A percentile compares a stretch with the other conserved stretches of the same genome.
Conservation (phyloP, 192 early-diverging fungal genomes). For the Mortierella antarctica region DNA sequence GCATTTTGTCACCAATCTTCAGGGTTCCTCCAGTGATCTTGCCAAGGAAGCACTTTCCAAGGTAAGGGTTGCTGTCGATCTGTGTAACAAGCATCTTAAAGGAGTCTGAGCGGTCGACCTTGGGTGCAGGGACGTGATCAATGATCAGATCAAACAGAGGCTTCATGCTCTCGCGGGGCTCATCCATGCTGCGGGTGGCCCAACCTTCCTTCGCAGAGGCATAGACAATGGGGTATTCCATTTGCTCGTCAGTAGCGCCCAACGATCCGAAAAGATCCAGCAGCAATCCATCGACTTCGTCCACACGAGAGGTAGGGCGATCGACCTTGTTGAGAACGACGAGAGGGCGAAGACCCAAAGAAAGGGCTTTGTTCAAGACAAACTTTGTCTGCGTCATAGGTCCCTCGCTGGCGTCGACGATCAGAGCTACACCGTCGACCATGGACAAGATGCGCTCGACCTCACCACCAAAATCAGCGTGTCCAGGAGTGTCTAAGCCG, state of each 20-base stretch:
- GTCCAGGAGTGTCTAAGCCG: slow-evolving; percentile 77
- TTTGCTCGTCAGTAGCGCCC: slow-evolving; percentile 83
- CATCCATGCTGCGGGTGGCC: slow-evolving; percentile 68
- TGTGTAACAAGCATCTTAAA: slow-evolving; percentile 91
- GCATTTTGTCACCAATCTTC: slow-evolving; percentile 79
- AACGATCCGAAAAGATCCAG: slow-evolving; percentile 85
- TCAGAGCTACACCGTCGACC: slow-evolving; percentile 88
- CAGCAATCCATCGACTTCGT: slow-evolving; percentile 83
- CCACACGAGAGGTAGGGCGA: slow-evolving; percentile 76
- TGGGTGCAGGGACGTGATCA: slow-evolving; percentile 73
- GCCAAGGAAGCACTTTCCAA: slow-evolving; percentile 86
- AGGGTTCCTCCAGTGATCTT: slow-evolving; percentile 77
- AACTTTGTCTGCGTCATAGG: slow-evolving; percentile 93
- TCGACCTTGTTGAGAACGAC: slow-evolving; percentile 91
- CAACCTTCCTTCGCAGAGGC: slow-evolving; percentile 89
- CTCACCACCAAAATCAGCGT: slow-evolving; percentile 77
- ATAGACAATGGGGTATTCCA: slow-evolving; percentile 80
- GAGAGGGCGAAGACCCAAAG: slow-evolving; percentile 74
- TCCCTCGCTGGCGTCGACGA: slow-evolving; percentile 89
- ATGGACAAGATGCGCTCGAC: slow-evolving; percentile 90
- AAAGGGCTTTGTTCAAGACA: slow-evolving; percentile 84
- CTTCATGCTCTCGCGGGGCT: slow-evolving; percentile 61
- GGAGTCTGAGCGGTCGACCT: slow-evolving; percentile 67
- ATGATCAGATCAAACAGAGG: slow-evolving; percentile 83
- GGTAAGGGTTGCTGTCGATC: slow-evolving; percentile 83